Evolutionary conservation across 176 grass and related monocot genomes (phyloP).

Genomic region (Hordeum vulgare): MorexV3_pseudomolecules_assembly NC_058522.1:2652409-2652908

Average conservation of each 20-base stretch:
- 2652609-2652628: background rate
- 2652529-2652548: background rate
- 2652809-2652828: background rate
- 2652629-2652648: background rate
- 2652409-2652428: background rate
- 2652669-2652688: background rate
- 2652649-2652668: background rate
- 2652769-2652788: background rate
- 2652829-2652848: background rate
- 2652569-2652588: background rate
- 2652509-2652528: background rate
- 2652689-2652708: background rate
- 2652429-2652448: background rate
- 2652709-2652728: background rate
- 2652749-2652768: background rate
- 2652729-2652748: background rate
- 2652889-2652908: background rate
- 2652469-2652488: background rate
- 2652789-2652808: background rate
- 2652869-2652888: background rate
- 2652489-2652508: background rate
- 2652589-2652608: background rate
- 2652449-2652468: background rate
- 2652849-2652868: background rate
- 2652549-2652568: background rate